These are phyloP conservation scores for Crataegus laevigata DNA, from an alignment of 306 rosid species.

Conservation along the genomic window DNA sequence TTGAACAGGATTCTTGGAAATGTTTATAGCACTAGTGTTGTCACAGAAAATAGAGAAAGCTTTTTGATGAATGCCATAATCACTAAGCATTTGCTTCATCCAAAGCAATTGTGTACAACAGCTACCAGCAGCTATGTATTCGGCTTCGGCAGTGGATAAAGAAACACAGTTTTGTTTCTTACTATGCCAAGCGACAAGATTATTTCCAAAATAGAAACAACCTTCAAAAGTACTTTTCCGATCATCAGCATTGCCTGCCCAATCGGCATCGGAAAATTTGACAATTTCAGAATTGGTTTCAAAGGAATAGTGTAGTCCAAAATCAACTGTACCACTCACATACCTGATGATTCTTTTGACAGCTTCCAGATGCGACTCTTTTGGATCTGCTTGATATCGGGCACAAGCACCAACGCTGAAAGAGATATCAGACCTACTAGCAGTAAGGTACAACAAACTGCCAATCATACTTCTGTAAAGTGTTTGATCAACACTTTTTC, in stretches of 20 bases:
- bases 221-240: no score
- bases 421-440: not conserved
- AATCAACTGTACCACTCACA: accelerated
- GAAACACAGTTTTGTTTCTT: no score
- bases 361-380: not conserved
- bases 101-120: no score
- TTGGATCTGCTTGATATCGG: not conserved
- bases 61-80: no score
- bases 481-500: not conserved
- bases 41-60: not conserved
- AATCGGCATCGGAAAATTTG: not conserved
- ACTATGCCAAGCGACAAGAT: not conserved
- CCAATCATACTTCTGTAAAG: not conserved
- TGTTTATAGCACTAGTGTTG: not conserved
- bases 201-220: no score
- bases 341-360: not conserved
- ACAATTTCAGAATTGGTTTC: not conserved
- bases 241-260: not conserved
- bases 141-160: no score
- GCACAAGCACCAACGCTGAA: not conserved
- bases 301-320: accelerated
- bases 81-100: no score
- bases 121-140: no score
- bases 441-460: not conserved
- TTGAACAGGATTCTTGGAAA: not conserved